These are phyloP conservation scores for Mortierella sp. DNA, from an alignment of 371 early-diverging fungal genomes.

Conservation along the genomic window DNA sequence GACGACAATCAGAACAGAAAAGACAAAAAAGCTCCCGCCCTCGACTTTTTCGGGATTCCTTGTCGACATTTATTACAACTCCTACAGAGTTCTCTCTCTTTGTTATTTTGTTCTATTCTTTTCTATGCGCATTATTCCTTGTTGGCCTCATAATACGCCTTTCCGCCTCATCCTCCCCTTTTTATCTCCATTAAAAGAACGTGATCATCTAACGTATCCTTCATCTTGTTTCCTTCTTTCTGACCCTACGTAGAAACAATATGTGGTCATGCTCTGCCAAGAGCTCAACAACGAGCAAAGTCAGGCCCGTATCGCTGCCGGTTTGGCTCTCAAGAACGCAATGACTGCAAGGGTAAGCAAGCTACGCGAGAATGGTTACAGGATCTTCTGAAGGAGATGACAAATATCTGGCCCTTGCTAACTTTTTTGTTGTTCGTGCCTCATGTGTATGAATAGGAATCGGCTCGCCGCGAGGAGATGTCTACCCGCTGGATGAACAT, in stretches of 20 bases:
- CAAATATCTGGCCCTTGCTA: not conserved
- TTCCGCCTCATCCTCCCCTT: not conserved
- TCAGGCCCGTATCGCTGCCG: constrained; percentile 81
- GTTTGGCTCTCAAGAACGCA: constrained; percentile 93
- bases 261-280: constrained; percentile 81
- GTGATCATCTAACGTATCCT: constrained; percentile 52
- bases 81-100: constrained; percentile 3
- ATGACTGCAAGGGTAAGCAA: constrained; percentile 84
- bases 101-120: constrained; percentile 13
- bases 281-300: constrained; percentile 86
- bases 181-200: not conserved
- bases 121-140: constrained; percentile 6
- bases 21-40: not conserved
- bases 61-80: not conserved
- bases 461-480: constrained; percentile 74
- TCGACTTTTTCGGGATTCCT: not conserved
- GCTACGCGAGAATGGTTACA: not conserved
- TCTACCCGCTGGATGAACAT: constrained; percentile 80
- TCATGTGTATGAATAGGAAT: constrained; percentile 66
- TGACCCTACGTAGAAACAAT: constrained; percentile 73
- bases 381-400: not conserved
- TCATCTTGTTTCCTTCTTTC: constrained; percentile 11
- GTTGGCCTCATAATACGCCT: not conserved
- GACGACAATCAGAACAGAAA: not conserved
- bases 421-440: not conserved